These are phyloP conservation scores for Trypanosoma brucei DNA, from an alignment of 208 protist species.

Conservation along the genomic window DNA sequence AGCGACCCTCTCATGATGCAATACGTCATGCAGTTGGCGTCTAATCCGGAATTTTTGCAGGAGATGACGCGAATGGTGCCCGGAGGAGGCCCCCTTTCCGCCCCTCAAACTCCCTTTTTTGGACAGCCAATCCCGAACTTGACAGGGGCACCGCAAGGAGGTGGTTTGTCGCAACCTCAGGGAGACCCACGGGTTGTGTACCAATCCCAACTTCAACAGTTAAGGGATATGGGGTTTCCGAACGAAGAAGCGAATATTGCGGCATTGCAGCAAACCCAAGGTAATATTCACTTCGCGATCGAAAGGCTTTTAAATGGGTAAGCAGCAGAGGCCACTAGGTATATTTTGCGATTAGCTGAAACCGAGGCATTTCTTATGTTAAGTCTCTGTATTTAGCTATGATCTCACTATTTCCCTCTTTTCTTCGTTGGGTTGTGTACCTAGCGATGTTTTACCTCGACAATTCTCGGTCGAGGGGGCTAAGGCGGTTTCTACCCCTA, in stretches of 20 bases:
- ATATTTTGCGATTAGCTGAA: too few species aligned
- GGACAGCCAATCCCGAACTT: slow-evolving; percentile 13
- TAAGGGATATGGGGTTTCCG: slow-evolving; percentile 91
- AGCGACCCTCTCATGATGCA: slow-evolving; percentile 42
- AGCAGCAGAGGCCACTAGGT: neutral
- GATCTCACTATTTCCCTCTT: too few species aligned
- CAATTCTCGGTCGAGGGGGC: too few species aligned
- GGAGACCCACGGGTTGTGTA: slow-evolving; percentile 79
- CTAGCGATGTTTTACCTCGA: too few species aligned
- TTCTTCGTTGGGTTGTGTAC: too few species aligned
- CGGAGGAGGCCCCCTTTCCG: neutral
- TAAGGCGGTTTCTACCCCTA: neutral
- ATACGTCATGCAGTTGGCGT: slow-evolving; percentile 58
- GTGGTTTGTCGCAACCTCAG: slow-evolving; percentile 29
- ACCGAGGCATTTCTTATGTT: too few species aligned
- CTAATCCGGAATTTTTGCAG: slow-evolving; percentile 33
- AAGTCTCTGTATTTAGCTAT: too few species aligned
- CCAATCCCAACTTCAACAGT: slow-evolving; percentile 81
- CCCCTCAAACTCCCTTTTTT: slow-evolving; percentile 14
- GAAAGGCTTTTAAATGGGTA: slow-evolving; percentile 77
- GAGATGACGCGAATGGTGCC: slow-evolving; percentile 29
- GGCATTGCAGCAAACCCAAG: slow-evolving; percentile 81
- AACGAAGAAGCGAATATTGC: slow-evolving; percentile 91
- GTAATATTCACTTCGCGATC: slow-evolving; percentile 87
- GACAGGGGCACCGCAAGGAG: neutral